Evolutionary conservation across 176 grass and related monocot genomes (phyloP).

Genomic region (Pharus latifolius): DNA sequence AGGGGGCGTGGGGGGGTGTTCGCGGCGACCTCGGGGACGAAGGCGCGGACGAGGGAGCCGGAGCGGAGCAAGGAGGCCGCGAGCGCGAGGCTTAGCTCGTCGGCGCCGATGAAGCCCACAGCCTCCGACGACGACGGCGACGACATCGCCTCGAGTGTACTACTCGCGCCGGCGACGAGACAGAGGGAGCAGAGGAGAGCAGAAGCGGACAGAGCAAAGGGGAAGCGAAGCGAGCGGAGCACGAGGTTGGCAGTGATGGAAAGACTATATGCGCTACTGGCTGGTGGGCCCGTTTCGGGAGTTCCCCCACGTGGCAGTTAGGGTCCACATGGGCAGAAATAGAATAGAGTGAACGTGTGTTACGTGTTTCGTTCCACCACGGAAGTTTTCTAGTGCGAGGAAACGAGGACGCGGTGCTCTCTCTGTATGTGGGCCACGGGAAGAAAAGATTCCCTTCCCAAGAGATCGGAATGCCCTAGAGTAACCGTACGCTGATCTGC

Average conservation of each 20-base stretch:
- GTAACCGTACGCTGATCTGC: too few relatives aligned
- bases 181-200: slow-evolving; percentile 9
- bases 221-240: not conserved
- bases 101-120: slow-evolving; percentile 65
- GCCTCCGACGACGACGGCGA: not conserved
- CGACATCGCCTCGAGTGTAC: slow-evolving; percentile 27
- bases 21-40: slow-evolving; percentile 17
- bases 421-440: too few relatives aligned
- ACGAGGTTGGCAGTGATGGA: not conserved
- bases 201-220: not conserved
- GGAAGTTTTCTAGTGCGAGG: too few relatives aligned
- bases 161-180: slow-evolving; percentile 23
- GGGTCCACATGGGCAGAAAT: too few relatives aligned
- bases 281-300: not conserved
- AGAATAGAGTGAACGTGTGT: too few relatives aligned
- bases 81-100: slow-evolving; percentile 32
- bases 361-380: too few relatives aligned
- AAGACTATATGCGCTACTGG: not conserved
- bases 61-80: slow-evolving; percentile 54
- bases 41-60: slow-evolving; percentile 48
- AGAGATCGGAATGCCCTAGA: too few relatives aligned
- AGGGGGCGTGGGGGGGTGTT: not conserved
- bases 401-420: too few relatives aligned
- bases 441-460: too few relatives aligned
- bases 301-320: too few relatives aligned